These are phyloP conservation scores for Marasmius oreades DNA, from an alignment of 1,284 basidiomycete genomes.

Conservation along the genomic window DNA sequence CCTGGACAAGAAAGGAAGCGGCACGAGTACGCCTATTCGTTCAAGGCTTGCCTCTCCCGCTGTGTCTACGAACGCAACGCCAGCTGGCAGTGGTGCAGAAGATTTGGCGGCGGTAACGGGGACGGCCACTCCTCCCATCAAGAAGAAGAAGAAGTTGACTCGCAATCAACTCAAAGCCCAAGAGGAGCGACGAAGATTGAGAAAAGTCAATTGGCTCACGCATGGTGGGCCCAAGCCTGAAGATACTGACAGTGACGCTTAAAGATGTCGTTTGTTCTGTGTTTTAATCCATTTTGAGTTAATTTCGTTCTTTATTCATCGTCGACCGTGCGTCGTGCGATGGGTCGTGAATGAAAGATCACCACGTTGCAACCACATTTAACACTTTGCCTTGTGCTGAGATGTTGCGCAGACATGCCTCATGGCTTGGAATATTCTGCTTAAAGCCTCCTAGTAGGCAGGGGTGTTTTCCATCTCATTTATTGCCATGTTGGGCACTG, in stretches of 20 bases:
- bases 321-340: too few species aligned
- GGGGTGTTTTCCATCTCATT: not conserved
- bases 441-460: not conserved
- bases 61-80: slow-evolving; percentile 61
- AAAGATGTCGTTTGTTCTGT: slow-evolving; percentile 14
- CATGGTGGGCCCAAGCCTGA: slow-evolving; percentile 79
- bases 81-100: slow-evolving; percentile 71
- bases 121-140: slow-evolving; percentile 32
- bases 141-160: slow-evolving; percentile 90
- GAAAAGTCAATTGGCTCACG: slow-evolving; percentile 83
- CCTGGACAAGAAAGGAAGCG: slow-evolving; percentile 66
- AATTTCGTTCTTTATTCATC: not conserved
- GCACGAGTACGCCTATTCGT: slow-evolving; percentile 61
- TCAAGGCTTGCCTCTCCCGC: slow-evolving; percentile 64
- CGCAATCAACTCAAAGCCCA: slow-evolving; percentile 88
- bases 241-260: slow-evolving; percentile 67
- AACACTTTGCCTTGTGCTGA: not conserved
- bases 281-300: not conserved
- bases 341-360: not conserved
- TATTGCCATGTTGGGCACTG: not conserved
- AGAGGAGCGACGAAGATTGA: slow-evolving; percentile 75
- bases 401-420: not conserved
- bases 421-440: not conserved
- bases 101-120: slow-evolving; percentile 41
- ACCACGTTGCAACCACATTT: not conserved